These are phyloP conservation scores for Monosporascus ibericus DNA, from an alignment of 2,329 filamentous ascomycete species.

Conservation along the genomic window DNA sequence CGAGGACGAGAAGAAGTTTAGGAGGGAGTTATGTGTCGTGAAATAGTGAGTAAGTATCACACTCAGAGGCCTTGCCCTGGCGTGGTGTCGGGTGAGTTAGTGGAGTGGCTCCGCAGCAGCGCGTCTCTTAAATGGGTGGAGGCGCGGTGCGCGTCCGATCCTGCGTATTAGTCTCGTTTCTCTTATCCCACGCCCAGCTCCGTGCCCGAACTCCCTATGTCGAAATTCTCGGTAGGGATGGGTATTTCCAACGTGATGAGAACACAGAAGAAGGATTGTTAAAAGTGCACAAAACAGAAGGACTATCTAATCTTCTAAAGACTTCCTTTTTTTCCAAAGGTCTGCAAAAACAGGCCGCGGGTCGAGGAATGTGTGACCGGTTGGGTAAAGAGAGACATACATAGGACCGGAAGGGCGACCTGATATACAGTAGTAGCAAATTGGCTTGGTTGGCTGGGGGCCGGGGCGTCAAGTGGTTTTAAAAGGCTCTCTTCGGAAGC, in stretches of 20 bases:
- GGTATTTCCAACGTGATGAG: too few relatives aligned
- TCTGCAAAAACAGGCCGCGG: background rate
- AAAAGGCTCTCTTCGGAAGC: background rate
- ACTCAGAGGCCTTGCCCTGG: background rate
- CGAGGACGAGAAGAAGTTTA: conserved; percentile 4
- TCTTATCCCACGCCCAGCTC: background rate
- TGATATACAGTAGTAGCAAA: background rate
- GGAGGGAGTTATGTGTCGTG: conserved; percentile 9
- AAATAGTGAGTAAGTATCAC: conserved; percentile 8
- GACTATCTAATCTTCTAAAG: background rate
- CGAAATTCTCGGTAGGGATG: background rate
- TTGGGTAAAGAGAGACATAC: background rate
- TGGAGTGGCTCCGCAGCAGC: background rate
- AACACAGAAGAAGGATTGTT: too few relatives aligned
- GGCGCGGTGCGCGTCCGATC: background rate
- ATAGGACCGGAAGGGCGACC: background rate
- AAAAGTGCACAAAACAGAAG: background rate
- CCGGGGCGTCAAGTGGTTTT: background rate
- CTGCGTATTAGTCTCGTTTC: background rate
- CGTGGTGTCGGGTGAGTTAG: background rate
- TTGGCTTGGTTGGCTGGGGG: background rate
- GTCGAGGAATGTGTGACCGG: background rate
- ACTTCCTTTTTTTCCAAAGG: background rate
- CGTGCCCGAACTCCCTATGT: background rate
- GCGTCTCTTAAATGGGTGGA: background rate